Percentiles rank a stretch among this genome's conserved stretches.
phyloP scores from a whole-genome alignment of 768 basidiomycete genomes.

The Auricularia heimuer region DNA sequence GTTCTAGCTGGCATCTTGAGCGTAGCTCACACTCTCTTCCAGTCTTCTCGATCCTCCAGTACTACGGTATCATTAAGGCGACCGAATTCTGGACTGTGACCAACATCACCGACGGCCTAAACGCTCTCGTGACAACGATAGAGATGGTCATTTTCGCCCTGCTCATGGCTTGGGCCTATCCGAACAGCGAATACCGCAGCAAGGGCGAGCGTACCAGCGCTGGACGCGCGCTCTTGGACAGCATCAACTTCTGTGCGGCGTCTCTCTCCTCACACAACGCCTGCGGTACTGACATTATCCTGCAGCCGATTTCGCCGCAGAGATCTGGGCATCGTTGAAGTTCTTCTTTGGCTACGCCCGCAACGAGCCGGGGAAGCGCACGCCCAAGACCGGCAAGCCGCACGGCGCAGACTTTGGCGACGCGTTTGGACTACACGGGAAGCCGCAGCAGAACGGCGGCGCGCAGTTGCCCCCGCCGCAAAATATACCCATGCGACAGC shows the following conservation, averaged over 20 bases:
- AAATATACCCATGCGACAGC: not conserved
- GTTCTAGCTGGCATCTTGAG: not conserved
- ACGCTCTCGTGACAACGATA: constrained; percentile 71
- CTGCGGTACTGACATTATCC: constrained; percentile 5
- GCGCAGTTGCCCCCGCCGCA: not conserved
- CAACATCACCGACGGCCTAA: constrained; percentile 78
- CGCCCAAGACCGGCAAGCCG: not conserved
- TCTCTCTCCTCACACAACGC: not conserved
- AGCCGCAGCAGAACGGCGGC: not conserved
- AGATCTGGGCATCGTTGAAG: constrained; percentile 52
- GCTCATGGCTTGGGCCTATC: constrained; percentile 81
- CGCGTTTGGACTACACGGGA: not conserved
- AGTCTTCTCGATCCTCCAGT: constrained; percentile 43
- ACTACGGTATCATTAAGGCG: constrained; percentile 57
- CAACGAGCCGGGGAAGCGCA: constrained; percentile 21
- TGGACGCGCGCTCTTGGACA: constrained; percentile 66
- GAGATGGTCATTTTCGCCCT: constrained; percentile 84
- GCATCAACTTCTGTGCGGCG: constrained; percentile 37
- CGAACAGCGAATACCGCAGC: constrained; percentile 53
- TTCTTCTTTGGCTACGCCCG: constrained; percentile 44
- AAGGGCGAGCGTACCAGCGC: constrained; percentile 43
- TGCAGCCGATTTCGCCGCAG: constrained; percentile 53
- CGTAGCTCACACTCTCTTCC: not conserved
- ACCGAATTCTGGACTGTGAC: constrained; percentile 75
- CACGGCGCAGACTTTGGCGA: constrained; percentile 1